Conservation (phyloP, 305 asterid genomes). For the Petunia hybrid region DNA sequence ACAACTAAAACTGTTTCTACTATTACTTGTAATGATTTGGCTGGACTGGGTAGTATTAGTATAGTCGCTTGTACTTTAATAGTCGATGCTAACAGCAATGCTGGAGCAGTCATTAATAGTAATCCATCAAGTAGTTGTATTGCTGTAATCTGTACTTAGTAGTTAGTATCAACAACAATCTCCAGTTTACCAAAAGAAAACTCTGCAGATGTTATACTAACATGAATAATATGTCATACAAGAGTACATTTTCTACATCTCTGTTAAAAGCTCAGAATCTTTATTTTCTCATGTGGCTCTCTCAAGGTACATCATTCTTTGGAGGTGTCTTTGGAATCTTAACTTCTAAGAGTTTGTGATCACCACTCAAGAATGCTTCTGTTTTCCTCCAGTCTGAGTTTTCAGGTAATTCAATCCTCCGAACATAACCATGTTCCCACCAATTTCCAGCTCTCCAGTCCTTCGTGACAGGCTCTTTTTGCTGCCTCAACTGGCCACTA, state of each 20-base stretch:
- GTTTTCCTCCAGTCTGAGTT: constrained; percentile 63
- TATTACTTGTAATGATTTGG: too few species aligned
- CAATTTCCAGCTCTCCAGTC: constrained; percentile 66
- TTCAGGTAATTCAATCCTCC: constrained; percentile 74
- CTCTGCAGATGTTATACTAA: not conserved
- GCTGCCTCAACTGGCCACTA: constrained; percentile 58
- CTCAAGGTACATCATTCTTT: constrained; percentile 13
- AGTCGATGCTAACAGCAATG: too few species aligned
- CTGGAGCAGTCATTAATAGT: too few species aligned
- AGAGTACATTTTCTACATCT: constrained; percentile 26
- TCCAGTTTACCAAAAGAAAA: too few species aligned
- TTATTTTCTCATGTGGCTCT: constrained; percentile 6
- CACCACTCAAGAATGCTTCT: constrained; percentile 59
- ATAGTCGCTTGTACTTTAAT: too few species aligned
- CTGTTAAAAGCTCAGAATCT: not conserved
- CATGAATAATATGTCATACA: not conserved
- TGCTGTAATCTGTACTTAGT: too few species aligned
- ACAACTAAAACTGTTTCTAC: too few species aligned
- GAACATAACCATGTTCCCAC: constrained; percentile 87
- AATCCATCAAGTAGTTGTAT: too few species aligned
- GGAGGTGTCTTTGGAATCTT: constrained; percentile 53
- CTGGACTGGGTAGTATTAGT: too few species aligned
- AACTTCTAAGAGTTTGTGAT: constrained; percentile 51
- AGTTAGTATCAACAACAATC: too few species aligned
- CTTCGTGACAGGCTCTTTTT: constrained; percentile 40